Base-by-base conservation (phyloP, 192 early-diverging fungal species). In the Podila verticillata region DNA sequence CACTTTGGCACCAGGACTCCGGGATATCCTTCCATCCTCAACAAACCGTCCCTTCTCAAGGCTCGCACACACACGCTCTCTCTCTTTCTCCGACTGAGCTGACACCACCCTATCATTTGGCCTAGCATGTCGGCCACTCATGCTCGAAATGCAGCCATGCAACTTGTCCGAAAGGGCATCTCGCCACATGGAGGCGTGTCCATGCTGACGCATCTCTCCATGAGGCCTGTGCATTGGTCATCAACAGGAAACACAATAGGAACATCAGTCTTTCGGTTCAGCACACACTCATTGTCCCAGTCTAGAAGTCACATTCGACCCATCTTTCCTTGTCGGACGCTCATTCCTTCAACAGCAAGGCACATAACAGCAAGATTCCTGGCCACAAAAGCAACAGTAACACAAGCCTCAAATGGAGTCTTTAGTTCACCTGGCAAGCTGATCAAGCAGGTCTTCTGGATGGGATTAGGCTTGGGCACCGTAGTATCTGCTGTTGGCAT, bases 401-500 rank as follows among this genome's bases (percentile, higher is more conserved):
- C 13, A 54, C 51, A n/a, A 24, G 51, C 51, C 22, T n/a, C 39
- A 15, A 44, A 15, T 10, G 39, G 39, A 3, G 7, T 44, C 39
- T 44, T 44, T 10, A 44, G 39, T 17, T 72, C 48, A 7, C 59
- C 72, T 13, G 31, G 35, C 22, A 29, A 49, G n/a, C 60, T 61
- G 61, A 80, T 72, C 54, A 80, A 72, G 47, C 69, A 80, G 34
- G 65, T 48, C 1, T 30, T 80, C 5, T 80, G 77, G 77, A 26
- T 57, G 19, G 70, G 77, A 13, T n/a, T 80, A 6, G 77, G 77
- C 51, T 3, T 80, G 8, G 70, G 77, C 20, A 72, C 77, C 5
- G 22, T 80, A 9, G 51, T 61, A 26, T 80, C 77, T 0, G 70
- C 77, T n/a, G 57, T 80, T 8, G 77, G 77, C 26, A 80, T 80